A percentile compares a stretch with the other conserved stretches of the same genome.
These are phyloP conservation scores for Mycocentrospora acerina DNA, from an alignment of 2,329 filamentous ascomycete genomes.

Conservation along the genomic window DNA sequence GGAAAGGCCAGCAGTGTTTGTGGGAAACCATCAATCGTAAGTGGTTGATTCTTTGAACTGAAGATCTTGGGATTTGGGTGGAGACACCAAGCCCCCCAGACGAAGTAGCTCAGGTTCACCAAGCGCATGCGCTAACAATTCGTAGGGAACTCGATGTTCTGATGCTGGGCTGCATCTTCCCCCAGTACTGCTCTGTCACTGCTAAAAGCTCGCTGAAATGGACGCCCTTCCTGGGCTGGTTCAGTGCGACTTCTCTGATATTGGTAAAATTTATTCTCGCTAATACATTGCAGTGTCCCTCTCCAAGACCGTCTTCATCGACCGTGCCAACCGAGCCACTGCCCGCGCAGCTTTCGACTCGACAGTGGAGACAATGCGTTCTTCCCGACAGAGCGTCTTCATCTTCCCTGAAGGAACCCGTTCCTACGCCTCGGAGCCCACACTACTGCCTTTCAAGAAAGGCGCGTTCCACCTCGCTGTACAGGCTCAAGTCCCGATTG, in stretches of 20 bases:
- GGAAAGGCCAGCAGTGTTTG: slow-evolving; percentile 77
- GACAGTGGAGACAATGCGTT: slow-evolving; percentile 77
- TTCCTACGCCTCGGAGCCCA: slow-evolving; percentile 80
- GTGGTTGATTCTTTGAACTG: slow-evolving; percentile 13
- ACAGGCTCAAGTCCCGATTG: slow-evolving; percentile 88
- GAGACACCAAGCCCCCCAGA: no score
- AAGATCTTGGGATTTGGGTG: background rate
- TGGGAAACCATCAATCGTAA: slow-evolving; percentile 88
- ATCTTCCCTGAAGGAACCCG: slow-evolving; percentile 93
- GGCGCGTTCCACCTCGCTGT: slow-evolving; percentile 95
- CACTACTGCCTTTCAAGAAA: slow-evolving; percentile 95
- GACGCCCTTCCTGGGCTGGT: slow-evolving; percentile 88
- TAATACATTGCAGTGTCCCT: slow-evolving; percentile 61
- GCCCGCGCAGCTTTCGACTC: slow-evolving; percentile 83
- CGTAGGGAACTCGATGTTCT: slow-evolving; percentile 80
- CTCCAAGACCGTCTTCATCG: slow-evolving; percentile 91
- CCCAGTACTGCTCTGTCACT: slow-evolving; percentile 87
- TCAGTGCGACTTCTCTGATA: slow-evolving; percentile 56
- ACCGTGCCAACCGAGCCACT: slow-evolving; percentile 79
- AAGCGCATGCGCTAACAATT: slow-evolving; percentile 13
- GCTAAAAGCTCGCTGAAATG: slow-evolving; percentile 83
- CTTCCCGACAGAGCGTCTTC: slow-evolving; percentile 68
- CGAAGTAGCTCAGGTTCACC: background rate
- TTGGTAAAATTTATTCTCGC: background rate
- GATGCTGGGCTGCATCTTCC: slow-evolving; percentile 86